Evolutionary conservation across 805 yeast genomes (phyloP), one percentile per base, ranked within the genome.

Genomic region (Wickerhamiella occidentalis): DNA sequence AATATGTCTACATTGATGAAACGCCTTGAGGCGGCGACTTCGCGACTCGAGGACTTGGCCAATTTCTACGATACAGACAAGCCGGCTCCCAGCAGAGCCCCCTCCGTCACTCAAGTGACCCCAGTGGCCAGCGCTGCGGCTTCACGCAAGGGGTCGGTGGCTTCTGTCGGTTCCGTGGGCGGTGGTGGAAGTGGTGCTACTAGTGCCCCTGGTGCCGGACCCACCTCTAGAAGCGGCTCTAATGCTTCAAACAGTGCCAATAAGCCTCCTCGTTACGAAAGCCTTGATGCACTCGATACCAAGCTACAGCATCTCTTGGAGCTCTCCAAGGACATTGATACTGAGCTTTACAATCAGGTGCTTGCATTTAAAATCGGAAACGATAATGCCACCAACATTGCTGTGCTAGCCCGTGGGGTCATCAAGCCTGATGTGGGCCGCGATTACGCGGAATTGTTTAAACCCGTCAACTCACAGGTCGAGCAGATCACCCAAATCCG

Each of bases 31-130:
- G 90, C 94, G 13, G 96, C 96, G 30, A 85, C 96, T 8, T 81
- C 95, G 5, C 78, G 96, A 45, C 76, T 87, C 57, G 96, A 87
- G 61, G 96, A 87, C 64, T 79, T 87, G 42, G 85, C 94, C 26
- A 74, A 82, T 48, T 80, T 74, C 63, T 30, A 46, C 21, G 47
- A 49, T 5, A 25, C 44, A 12, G 45, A 40, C 26, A 25, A 40
- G 30, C 29, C 28, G 5, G 38, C 35, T n/a, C 30, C 25, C 13
- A 19, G 28, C 12, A 9, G 44, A 4, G 15, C 23, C 3, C 29
- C 33, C 44, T 25, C 44, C 21, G 12, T 12, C 6, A 4, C 25
- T 13, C 29, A 40, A 3, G 8, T 25, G 18, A 23, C 44, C 3
- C 29, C 44, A 9, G 44, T 12, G 3, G 44, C 29, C 21, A 35